Evolutionary conservation across 768 basidiomycete species (phyloP), one percentile per base, ranked within the genome.

Genomic region (Lyophyllum semitale): DNA sequence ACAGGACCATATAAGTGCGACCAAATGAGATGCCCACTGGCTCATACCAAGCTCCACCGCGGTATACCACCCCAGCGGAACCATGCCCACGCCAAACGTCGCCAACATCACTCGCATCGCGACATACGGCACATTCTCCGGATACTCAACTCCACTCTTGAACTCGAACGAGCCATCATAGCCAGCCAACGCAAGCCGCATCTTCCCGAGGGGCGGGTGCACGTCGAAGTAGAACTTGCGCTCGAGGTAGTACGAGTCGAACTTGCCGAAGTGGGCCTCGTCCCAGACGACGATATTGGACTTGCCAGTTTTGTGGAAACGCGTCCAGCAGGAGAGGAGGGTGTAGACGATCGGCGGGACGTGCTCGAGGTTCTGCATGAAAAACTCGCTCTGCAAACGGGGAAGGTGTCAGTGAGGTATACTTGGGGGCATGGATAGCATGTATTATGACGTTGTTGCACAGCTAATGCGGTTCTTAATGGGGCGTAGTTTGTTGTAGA

Each of bases 141-240:
- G 91, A 71, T 99, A 99, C 48, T 70, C 73, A 51, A 82, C 87
- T 2, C 97, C 97, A 58, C 92, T 95, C 72, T 95, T 93, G 77
- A 96, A 99, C 58, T 97, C 96, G 64, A 91, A 99, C 25, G 75
- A 70, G 13, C 97, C 97, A 59, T 95, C 82, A 68, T 98, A 98
- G 30, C 97, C 97, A 0, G 93, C 80, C 59, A 99, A 73, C 3
- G 88, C 94, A 20, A 99, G 80, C 8, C 94, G 82, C 95, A 99
- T 98, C 79, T 99, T 99, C 3, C 97, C 97, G 38, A 99, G 80
- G 0, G 97, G 97, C 5, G 97, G 97, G 65, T 99, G 97, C 25
- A 98, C 97, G 66, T 99, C 97, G 70, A 98, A 98, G 79, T 98
- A 98, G 74, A 98, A 98, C 70, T 97, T 93, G 66, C 95, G 91